phyloP scores from a whole-genome alignment of 2,329 filamentous ascomycete species.

The Xylariaceae sp. region DNA sequence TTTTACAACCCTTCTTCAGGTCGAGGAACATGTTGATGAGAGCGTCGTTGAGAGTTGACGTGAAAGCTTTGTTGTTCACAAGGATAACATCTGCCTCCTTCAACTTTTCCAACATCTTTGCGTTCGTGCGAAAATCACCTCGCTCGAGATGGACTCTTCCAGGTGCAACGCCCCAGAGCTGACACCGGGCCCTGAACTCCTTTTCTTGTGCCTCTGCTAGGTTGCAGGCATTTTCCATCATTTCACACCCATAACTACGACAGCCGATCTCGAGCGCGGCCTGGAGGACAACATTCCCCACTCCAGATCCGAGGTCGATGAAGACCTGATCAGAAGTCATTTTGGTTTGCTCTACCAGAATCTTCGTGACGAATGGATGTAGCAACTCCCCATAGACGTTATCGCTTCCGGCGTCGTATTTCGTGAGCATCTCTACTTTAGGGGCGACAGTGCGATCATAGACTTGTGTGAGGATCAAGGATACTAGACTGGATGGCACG shows the following conservation, averaged over 20 bases:
- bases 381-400: conserved; percentile 95
- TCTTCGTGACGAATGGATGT: conserved; percentile 80
- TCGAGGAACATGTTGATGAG: conserved; percentile 91
- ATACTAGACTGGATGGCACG: conserved; percentile 74
- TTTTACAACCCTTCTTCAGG: conserved; percentile 85
- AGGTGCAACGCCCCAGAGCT: conserved; percentile 84
- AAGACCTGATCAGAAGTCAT: conserved; percentile 87
- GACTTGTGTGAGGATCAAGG: conserved; percentile 83
- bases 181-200: conserved; percentile 85
- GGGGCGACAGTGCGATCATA: conserved; percentile 94
- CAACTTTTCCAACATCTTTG: conserved; percentile 72
- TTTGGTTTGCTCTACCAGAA: conserved; percentile 76
- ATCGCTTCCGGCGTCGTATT: conserved; percentile 89
- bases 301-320: conserved; percentile 92
- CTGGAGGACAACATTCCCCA: conserved; percentile 94
- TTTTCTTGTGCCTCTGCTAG: conserved; percentile 79
- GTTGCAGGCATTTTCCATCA: conserved; percentile 88
- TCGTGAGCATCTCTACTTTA: conserved; percentile 79
- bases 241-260: conserved; percentile 94
- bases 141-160: conserved; percentile 80
- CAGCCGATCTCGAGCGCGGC: conserved; percentile 92
- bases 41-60: conserved; percentile 81
- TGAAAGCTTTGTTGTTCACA: conserved; percentile 98
- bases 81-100: conserved; percentile 91
- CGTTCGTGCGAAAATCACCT: conserved; percentile 82